Conservation (phyloP, 2,329 filamentous ascomycete genomes). For the Epichloe scottii region DNA sequence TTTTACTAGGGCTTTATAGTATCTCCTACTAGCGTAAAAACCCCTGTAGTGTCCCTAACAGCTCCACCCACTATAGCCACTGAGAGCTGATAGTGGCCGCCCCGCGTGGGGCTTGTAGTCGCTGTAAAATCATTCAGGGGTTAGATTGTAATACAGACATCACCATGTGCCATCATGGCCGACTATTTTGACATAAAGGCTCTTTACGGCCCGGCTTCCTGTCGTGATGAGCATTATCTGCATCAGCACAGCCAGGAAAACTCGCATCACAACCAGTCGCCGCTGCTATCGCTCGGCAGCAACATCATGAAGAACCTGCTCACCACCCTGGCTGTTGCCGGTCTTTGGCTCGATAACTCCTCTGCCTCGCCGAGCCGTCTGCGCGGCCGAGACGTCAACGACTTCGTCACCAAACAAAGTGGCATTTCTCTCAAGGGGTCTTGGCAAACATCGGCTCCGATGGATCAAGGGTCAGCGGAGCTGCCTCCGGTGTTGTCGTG, state of each 20-base stretch:
- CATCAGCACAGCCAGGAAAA: not conserved
- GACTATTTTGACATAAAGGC: not conserved
- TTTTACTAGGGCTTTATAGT: too few species aligned
- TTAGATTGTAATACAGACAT: not conserved
- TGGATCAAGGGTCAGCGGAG: slow-evolving; percentile 35
- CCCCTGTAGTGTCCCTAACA: too few species aligned
- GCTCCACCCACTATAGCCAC: too few species aligned
- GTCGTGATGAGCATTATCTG: not conserved
- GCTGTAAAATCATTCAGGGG: too few species aligned
- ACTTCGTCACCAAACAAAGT: slow-evolving; percentile 11
- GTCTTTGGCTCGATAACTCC: not conserved
- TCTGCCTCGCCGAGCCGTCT: not conserved
- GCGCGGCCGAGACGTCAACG: slow-evolving; percentile 14
- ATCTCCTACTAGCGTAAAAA: too few species aligned
- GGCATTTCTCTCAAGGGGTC: slow-evolving; percentile 11
- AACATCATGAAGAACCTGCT: slow-evolving; percentile 4
- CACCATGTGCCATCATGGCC: not conserved
- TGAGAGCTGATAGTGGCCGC: too few species aligned
- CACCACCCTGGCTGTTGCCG: not conserved
- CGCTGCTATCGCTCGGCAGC: not conserved
- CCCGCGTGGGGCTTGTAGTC: too few species aligned
- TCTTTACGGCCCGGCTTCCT: not conserved
- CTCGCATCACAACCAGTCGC: not conserved
- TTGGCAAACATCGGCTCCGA: slow-evolving; percentile 38
- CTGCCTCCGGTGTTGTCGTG: slow-evolving; percentile 36